Evolutionary conservation across 352 stramenopile genomes (phyloP).

Genomic region (Globisporangium lucens): DNA sequence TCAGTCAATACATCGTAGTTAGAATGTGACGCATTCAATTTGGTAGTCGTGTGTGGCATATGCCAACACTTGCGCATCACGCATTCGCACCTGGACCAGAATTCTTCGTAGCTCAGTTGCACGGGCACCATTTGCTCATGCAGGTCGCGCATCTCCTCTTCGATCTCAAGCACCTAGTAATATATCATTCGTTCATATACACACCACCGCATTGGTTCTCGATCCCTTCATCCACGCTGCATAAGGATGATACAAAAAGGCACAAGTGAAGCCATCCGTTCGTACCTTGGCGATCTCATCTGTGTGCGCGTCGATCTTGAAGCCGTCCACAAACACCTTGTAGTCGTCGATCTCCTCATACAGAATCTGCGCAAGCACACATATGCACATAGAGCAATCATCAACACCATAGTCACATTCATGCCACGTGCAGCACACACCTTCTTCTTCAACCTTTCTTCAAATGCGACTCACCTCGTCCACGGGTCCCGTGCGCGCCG

Average conservation of each 20-base stretch:
- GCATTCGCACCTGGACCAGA: slow-evolving; percentile 60
- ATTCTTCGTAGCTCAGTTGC: slow-evolving; percentile 78
- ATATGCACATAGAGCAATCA: not conserved
- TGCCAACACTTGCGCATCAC: not conserved
- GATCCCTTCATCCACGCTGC: not conserved
- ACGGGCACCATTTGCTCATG: slow-evolving; percentile 73
- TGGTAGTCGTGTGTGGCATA: not conserved
- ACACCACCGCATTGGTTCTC: not conserved
- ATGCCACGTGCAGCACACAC: not conserved
- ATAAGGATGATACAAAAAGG: not conserved
- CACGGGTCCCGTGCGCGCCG: slow-evolving; percentile 51
- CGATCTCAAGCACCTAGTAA: slow-evolving; percentile 38
- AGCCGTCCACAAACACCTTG: slow-evolving; percentile 58
- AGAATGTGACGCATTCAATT: not conserved
- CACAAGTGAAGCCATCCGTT: not conserved
- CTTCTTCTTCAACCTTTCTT: not conserved
- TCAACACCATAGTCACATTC: not conserved
- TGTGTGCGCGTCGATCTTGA: slow-evolving; percentile 62
- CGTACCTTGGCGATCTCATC: slow-evolving; percentile 62
- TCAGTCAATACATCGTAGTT: not conserved
- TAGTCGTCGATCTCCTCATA: slow-evolving; percentile 79
- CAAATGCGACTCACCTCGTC: slow-evolving; percentile 46
- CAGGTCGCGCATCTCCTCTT: slow-evolving; percentile 51
- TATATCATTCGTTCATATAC: not conserved
- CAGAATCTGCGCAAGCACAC: slow-evolving; percentile 35